Percentiles rank a stretch among this genome's conserved stretches.
Evolutionary conservation across 2,329 filamentous ascomycete genomes (phyloP).

Genomic region (Aspergillus uvarum): DNA sequence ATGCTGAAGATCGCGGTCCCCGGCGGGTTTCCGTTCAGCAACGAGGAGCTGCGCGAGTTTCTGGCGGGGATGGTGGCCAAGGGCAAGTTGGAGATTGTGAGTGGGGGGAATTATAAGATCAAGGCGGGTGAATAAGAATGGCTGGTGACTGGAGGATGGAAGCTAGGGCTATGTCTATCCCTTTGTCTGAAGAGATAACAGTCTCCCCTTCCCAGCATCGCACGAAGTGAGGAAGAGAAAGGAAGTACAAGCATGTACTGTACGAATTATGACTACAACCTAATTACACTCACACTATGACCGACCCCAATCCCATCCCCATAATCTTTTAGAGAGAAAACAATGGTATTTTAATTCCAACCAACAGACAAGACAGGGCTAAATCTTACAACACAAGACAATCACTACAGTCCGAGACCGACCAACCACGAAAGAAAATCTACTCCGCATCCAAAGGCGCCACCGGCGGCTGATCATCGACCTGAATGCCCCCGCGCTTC

Average conservation of each 20-base stretch:
- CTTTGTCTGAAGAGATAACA: too few relatives aligned
- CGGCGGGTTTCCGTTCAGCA: constrained; percentile 84
- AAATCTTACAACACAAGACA: constrained; percentile 7
- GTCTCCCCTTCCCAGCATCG: too few relatives aligned
- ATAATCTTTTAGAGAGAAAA: too few relatives aligned
- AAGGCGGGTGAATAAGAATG: constrained; percentile 5
- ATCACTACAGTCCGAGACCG: too few relatives aligned
- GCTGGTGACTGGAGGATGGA: too few relatives aligned
- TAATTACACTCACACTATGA: too few relatives aligned
- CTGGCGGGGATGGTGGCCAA: constrained; percentile 73
- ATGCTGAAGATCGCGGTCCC: constrained; percentile 93
- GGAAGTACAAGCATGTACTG: too few relatives aligned
- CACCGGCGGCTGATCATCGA: constrained; percentile 73
- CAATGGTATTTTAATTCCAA: too few relatives aligned
- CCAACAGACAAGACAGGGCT: not conserved
- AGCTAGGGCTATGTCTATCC: too few relatives aligned
- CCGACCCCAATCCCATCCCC: too few relatives aligned
- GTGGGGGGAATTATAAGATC: constrained; percentile 67
- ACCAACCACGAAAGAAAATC: constrained; percentile 19
- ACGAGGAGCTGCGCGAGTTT: constrained; percentile 82
- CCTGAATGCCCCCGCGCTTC: constrained; percentile 87
- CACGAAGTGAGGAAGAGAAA: too few relatives aligned
- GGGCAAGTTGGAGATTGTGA: constrained; percentile 65
- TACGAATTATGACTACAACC: too few relatives aligned
- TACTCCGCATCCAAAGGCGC: constrained; percentile 78